A percentile compares a stretch with the other conserved stretches of the same genome.
phyloP scores from a whole-genome alignment of 2,329 filamentous ascomycete species.

The Hysterium pulicare region DNA sequence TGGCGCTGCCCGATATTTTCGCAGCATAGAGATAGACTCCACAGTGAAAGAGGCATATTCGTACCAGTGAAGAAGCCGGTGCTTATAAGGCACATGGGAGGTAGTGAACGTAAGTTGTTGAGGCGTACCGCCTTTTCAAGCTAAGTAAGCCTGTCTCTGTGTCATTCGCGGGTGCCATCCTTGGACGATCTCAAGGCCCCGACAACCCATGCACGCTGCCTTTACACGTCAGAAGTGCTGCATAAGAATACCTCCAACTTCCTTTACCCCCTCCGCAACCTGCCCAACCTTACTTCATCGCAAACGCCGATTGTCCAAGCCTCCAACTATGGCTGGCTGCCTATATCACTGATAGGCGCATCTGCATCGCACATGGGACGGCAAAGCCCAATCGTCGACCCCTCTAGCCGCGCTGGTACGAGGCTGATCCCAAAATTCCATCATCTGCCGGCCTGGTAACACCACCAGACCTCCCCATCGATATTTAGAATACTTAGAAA shows the following conservation, averaged over 20 bases:
- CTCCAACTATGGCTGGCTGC: constrained; percentile 23
- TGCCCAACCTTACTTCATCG: neutral
- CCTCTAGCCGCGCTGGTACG: constrained; percentile 27
- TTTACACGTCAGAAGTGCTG: neutral
- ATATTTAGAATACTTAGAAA: constrained; percentile 33
- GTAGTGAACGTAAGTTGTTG: too few species aligned
- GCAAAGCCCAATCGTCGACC: constrained; percentile 25
- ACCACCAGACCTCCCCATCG: constrained; percentile 16
- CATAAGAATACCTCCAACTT: neutral
- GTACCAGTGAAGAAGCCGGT: too few species aligned
- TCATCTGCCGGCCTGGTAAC: constrained; percentile 11
- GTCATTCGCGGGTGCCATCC: too few species aligned
- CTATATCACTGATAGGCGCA: constrained; percentile 32
- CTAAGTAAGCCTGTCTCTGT: too few species aligned
- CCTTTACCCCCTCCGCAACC: neutral
- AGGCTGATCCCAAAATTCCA: constrained; percentile 17
- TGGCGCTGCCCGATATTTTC: too few species aligned
- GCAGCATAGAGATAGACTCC: too few species aligned
- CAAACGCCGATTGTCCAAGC: neutral
- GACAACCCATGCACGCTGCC: too few species aligned
- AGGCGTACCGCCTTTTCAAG: too few species aligned
- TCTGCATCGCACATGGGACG: constrained; percentile 15
- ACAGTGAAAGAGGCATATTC: too few species aligned
- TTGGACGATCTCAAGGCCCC: too few species aligned
- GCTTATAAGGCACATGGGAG: too few species aligned